Evolutionary conservation across 2,329 filamentous ascomycete genomes (phyloP).

Genomic region (Verticillium alfalfae): DNA sequence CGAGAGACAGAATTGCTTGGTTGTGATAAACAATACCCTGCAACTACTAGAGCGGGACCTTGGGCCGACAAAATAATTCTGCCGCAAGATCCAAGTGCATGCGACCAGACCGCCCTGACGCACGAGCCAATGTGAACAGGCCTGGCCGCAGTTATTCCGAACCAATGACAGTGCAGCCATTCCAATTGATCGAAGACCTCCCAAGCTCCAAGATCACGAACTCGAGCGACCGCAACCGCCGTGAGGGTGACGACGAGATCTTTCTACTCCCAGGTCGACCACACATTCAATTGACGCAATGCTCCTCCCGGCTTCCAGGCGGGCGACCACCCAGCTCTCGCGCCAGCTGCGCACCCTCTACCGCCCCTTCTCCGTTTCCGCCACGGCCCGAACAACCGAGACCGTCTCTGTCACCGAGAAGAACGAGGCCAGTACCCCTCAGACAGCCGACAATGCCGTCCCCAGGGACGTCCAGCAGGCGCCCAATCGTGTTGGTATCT

Average conservation of each 20-base stretch:
- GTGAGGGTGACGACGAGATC: conserved; percentile 1
- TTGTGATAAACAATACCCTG: no score
- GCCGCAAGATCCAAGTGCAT: background rate
- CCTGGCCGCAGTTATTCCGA: background rate
- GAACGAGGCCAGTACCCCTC: conserved; percentile 33
- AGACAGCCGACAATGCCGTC: conserved; percentile 33
- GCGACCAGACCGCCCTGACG: background rate
- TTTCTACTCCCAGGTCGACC: conserved; percentile 9
- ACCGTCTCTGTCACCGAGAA: conserved; percentile 33
- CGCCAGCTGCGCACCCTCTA: conserved; percentile 36
- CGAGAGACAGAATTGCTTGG: no score
- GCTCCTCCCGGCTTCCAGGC: conserved; percentile 38
- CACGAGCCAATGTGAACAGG: background rate
- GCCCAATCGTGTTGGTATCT: conserved; percentile 75
- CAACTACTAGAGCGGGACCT: background rate
- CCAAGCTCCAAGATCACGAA: background rate
- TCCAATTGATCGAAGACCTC: conserved; percentile 2
- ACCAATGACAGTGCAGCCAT: background rate
- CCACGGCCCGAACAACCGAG: conserved; percentile 21
- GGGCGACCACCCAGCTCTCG: conserved; percentile 34
- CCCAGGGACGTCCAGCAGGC: conserved; percentile 63
- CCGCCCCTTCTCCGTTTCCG: conserved; percentile 43
- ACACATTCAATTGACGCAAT: conserved; percentile 18
- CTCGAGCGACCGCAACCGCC: background rate
- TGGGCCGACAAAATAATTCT: background rate